Percentiles rank a stretch among this genome's conserved stretches.
These are phyloP conservation scores for Blastosporella zonata DNA, from an alignment of 1,284 basidiomycete species.

Conservation along the genomic window DNA sequence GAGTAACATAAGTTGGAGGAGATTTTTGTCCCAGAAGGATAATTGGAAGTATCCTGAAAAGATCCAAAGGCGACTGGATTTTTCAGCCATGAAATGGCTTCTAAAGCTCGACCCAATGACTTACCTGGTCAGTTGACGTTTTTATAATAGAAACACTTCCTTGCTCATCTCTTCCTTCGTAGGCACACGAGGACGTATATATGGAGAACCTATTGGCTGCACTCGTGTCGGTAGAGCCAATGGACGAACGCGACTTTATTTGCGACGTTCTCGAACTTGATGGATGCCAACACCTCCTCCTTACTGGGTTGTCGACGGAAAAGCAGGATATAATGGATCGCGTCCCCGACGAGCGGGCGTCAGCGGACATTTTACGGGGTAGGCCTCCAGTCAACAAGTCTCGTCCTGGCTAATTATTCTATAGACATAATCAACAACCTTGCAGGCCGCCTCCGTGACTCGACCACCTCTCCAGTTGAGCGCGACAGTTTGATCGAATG, in stretches of 20 bases:
- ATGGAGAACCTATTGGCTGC: constrained; percentile 56
- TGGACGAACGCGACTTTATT: constrained; percentile 61
- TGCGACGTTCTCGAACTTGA: constrained; percentile 52
- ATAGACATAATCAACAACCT: constrained; percentile 14
- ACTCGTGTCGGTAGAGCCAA: constrained; percentile 48
- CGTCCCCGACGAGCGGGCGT: background rate
- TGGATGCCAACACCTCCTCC: constrained; percentile 48
- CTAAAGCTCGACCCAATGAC: constrained; percentile 62
- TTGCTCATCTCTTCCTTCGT: constrained; percentile 1
- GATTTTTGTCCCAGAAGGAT: constrained; percentile 53
- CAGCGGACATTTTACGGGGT: constrained; percentile 12
- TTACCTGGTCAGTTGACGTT: constrained; percentile 48
- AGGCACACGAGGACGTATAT: constrained; percentile 55
- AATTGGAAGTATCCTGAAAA: constrained; percentile 49
- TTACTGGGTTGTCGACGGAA: constrained; percentile 25
- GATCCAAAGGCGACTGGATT: constrained; percentile 60
- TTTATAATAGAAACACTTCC: constrained; percentile 3
- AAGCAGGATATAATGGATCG: background rate
- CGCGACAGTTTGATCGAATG: constrained; percentile 1
- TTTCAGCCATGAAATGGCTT: constrained; percentile 69
- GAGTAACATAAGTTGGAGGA: constrained; percentile 56
- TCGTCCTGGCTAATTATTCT: background rate
- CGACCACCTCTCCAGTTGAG: background rate
- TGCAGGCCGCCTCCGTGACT: background rate
- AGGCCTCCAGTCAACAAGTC: background rate